Conservation (phyloP, 495 filamentous ascomycete species). For the Aspergillus saccharolyticus region DNA sequence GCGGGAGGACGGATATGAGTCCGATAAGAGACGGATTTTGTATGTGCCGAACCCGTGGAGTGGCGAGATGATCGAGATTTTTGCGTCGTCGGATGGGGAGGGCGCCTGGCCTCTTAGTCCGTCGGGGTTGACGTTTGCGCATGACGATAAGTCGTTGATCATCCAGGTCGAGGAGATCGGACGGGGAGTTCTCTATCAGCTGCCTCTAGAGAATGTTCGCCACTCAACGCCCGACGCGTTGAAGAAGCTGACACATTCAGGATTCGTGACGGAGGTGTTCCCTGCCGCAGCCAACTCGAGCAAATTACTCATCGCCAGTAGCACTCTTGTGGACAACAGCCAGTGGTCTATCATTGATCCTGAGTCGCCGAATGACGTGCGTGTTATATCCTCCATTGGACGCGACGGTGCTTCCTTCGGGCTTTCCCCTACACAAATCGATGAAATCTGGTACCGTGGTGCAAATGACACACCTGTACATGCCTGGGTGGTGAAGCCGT, state of each 20-base stretch:
- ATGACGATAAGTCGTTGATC: slow-evolving; percentile 58
- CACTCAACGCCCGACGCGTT: slow-evolving; percentile 50
- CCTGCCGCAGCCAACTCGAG: slow-evolving; percentile 43
- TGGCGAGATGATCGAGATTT: slow-evolving; percentile 55
- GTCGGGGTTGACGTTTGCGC: slow-evolving; percentile 58
- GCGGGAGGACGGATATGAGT: slow-evolving; percentile 79
- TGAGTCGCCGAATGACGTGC: slow-evolving; percentile 31
- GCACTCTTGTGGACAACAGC: slow-evolving; percentile 64
- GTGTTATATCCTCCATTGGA: slow-evolving; percentile 59
- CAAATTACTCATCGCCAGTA: slow-evolving; percentile 60
- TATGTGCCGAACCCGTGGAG: slow-evolving; percentile 57
- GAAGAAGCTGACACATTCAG: slow-evolving; percentile 52
- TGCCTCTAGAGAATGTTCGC: slow-evolving; percentile 48
- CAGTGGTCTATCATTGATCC: slow-evolving; percentile 58
- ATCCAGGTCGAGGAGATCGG: slow-evolving; percentile 64
- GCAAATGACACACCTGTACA: slow-evolving; percentile 63
- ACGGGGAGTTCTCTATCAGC: slow-evolving; percentile 57
- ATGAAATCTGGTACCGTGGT: slow-evolving; percentile 68
- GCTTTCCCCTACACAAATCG: slow-evolving; percentile 54
- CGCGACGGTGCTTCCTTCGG: slow-evolving; percentile 67
- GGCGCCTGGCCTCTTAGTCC: slow-evolving; percentile 67
- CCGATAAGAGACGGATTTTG: slow-evolving; percentile 77
- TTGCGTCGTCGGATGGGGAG: slow-evolving; percentile 55
- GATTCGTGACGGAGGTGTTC: slow-evolving; percentile 55
- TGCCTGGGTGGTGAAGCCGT: slow-evolving; percentile 76